Base-by-base conservation (phyloP, 2,329 filamentous ascomycete genomes). In the Cryphonectria japonica region DNA sequence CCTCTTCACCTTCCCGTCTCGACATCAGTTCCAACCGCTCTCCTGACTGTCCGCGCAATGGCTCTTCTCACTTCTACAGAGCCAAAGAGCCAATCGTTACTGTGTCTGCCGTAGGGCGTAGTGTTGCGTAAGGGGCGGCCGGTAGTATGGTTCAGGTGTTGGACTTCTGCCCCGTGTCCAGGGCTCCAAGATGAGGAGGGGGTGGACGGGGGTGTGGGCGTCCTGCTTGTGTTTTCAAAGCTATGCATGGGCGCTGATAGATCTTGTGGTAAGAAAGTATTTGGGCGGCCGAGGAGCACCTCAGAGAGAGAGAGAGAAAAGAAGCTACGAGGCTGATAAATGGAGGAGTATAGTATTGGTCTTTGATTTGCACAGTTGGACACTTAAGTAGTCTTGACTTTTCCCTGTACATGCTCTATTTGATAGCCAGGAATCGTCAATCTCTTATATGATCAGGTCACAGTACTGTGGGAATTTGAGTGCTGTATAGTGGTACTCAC, bases 21-120 rank as follows among this genome's bases (percentile, higher is more conserved):
- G 3, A 19, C 61, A 16, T 39, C 39, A 8, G 61, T 16, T n/a
- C 61, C 34, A 52, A 71, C 14, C 9, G 57, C 70, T 29, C 63
- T 68, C 62, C 61, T 71, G 43, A 71, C 54, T 8, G 60, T 63
- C 54, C 60, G 69, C 54, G 65, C 65, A 57, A 72, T 72, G 32
- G 69, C 59, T 65, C 68, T 68, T 65, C 63, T 72, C 64, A 72
- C 69, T 19, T 39, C 60, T n/a, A 72, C 60, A 11, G 64, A 67
- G n/a, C 71, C 71, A 26, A 72, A 72, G 5, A 72, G 71, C 71
- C 71, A 72, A 65, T 71, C 69, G 65, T 68, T 68, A 52, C 68
- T 71, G 59, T 72, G 71, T 50, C 71, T 65, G 57, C 71, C 71
- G 52, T 70, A 70, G 16, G 67, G 57, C 39, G 64, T 65, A 26